phyloP scores from a whole-genome alignment of 1,284 basidiomycete genomes.

The Trametes polyzona region DNA sequence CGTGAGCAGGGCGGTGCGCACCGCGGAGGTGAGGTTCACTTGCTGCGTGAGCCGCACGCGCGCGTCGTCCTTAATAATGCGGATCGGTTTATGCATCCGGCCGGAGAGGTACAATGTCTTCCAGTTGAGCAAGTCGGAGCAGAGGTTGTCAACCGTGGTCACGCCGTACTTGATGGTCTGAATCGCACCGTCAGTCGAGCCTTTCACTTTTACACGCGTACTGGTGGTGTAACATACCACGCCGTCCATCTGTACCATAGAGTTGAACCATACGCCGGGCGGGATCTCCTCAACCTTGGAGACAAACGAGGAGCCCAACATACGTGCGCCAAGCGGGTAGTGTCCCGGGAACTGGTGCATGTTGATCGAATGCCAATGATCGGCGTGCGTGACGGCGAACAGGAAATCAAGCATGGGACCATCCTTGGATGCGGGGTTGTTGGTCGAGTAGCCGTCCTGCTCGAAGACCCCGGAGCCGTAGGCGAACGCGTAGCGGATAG shows the following conservation, averaged over 20 bases:
- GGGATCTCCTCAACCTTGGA: conserved; percentile 77
- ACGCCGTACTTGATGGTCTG: conserved; percentile 98
- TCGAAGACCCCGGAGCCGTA: conserved; percentile 95
- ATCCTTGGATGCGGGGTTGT: conserved; percentile 33
- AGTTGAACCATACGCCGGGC: conserved; percentile 96
- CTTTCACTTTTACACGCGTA: too few species aligned
- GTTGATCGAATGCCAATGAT: conserved; percentile 95
- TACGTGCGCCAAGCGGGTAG: conserved; percentile 86
- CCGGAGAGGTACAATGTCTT: conserved; percentile 92
- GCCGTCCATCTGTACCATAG: conserved; percentile 83
- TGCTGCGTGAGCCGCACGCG: conserved; percentile 91
- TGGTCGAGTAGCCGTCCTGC: conserved; percentile 70
- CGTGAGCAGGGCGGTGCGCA: conserved; percentile 77
- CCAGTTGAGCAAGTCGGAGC: conserved; percentile 92
- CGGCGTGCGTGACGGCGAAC: conserved; percentile 90
- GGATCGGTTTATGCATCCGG: conserved; percentile 95
- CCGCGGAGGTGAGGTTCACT: conserved; percentile 89
- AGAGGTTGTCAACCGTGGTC: conserved; percentile 89
- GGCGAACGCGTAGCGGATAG: conserved; percentile 91
- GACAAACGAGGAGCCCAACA: conserved; percentile 80
- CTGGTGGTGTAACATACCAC: conserved; percentile 60
- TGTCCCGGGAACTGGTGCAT: conserved; percentile 89
- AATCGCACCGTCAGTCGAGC: too few species aligned
- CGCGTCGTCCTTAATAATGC: conserved; percentile 87
- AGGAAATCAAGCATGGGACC: conserved; percentile 94